These are phyloP conservation scores for Nakaseomyces glabratus DNA, from an alignment of 1,139 yeast genomes.

Conservation along the genomic window DNA sequence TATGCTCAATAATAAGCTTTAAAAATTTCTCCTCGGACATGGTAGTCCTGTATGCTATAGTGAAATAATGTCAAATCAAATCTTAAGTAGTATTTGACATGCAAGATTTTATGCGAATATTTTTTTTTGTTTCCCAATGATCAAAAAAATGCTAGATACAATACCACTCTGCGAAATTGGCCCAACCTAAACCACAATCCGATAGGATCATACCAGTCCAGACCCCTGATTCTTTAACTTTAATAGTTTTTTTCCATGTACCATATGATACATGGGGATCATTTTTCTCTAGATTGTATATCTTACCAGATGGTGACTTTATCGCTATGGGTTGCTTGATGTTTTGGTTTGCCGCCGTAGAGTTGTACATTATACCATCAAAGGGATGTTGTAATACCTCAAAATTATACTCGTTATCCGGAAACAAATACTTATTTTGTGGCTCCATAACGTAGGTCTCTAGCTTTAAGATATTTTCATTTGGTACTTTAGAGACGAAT, in stretches of 20 bases:
- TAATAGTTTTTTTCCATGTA: constrained; percentile 48
- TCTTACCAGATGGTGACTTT: constrained; percentile 78
- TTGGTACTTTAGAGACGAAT: constrained; percentile 68
- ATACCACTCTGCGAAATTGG: constrained; percentile 88
- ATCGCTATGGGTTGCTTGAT: constrained; percentile 46
- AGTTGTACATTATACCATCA: constrained; percentile 40
- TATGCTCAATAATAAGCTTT: no score
- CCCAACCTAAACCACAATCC: constrained; percentile 76
- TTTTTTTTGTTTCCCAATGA: no score
- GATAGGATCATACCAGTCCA: constrained; percentile 81
- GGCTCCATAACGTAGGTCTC: constrained; percentile 83
- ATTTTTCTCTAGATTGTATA: constrained; percentile 48
- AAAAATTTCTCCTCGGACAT: no score
- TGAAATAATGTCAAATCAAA: no score
- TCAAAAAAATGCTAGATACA: no score
- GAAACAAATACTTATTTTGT: constrained; percentile 55
- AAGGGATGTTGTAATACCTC: constrained; percentile 58
- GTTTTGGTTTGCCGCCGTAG: constrained; percentile 35
- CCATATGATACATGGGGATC: constrained; percentile 43
- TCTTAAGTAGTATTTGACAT: no score
- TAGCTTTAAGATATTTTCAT: constrained; percentile 56
- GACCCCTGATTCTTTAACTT: constrained; percentile 61
- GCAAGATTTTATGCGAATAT: no score
- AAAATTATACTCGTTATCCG: constrained; percentile 55
- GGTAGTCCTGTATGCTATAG: no score